Conservation (phyloP, 2,329 filamentous ascomycete species). For the Alternaria angustiovoidea region DNA sequence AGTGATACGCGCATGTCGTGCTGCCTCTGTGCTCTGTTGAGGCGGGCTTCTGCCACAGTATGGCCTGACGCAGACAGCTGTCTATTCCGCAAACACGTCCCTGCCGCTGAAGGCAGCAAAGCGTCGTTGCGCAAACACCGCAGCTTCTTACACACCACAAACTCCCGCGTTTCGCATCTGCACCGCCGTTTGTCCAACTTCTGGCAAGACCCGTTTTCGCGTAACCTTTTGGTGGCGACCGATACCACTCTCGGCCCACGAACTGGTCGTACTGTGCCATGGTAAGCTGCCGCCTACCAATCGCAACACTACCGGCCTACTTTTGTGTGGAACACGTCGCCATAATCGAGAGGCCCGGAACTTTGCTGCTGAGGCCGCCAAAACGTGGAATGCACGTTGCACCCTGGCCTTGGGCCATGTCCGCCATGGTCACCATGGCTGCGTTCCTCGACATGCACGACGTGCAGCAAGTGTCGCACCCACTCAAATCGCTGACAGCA, state of each 20-base stretch:
- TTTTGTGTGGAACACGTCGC: slow-evolving; percentile 28
- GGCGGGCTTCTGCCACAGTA: neutral
- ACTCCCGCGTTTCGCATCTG: slow-evolving; percentile 30
- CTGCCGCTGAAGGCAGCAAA: slow-evolving; percentile 20
- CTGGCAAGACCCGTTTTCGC: slow-evolving; percentile 40
- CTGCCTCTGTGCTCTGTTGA: slow-evolving; percentile 18
- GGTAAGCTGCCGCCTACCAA: slow-evolving; percentile 29
- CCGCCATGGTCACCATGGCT: slow-evolving; percentile 23
- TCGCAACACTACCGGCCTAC: slow-evolving; percentile 25
- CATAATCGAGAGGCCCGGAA: slow-evolving; percentile 39
- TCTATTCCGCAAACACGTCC: slow-evolving; percentile 24
- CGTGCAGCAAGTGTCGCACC: neutral
- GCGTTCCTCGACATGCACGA: slow-evolving; percentile 1
- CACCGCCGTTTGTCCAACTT: slow-evolving; percentile 42
- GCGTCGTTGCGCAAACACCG: slow-evolving; percentile 20
- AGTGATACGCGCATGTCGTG: slow-evolving; percentile 14
- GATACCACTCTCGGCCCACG: slow-evolving; percentile 16
- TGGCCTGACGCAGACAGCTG: slow-evolving; percentile 17
- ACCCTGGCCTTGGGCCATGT: slow-evolving; percentile 37
- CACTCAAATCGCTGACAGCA: slow-evolving; percentile 8
- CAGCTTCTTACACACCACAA: slow-evolving; percentile 23
- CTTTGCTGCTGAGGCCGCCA: slow-evolving; percentile 36
- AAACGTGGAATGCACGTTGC: slow-evolving; percentile 49
- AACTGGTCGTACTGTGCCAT: slow-evolving; percentile 23
- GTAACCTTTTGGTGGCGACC: slow-evolving; percentile 33